Conservation (phyloP, 2,329 filamentous ascomycete species). For the Neonectria punicea region DNA sequence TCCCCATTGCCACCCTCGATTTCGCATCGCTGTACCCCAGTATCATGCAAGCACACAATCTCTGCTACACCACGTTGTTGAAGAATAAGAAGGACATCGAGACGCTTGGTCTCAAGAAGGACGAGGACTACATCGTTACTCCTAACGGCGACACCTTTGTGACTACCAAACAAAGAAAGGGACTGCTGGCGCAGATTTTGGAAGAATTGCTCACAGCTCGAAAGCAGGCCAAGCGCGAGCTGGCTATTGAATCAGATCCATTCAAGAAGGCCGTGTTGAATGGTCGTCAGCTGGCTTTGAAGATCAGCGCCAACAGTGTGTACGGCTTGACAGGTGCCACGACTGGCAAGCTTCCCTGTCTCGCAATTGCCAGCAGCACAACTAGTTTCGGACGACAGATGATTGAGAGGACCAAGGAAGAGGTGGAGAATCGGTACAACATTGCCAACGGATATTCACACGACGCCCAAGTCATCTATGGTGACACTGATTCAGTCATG, state of each 20-base stretch:
- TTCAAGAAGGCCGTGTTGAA: constrained; percentile 99
- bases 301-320: constrained; percentile 96
- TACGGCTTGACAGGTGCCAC: constrained; percentile 98
- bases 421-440: constrained; percentile 89
- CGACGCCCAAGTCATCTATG: constrained; percentile 97
- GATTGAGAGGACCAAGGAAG: constrained; percentile 98
- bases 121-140: constrained; percentile 95
- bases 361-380: constrained; percentile 95
- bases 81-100: constrained; percentile 78
- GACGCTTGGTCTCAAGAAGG: constrained; percentile 80
- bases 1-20: constrained; percentile 96
- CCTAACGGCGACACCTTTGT: constrained; percentile 95
- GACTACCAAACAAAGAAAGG: constrained; percentile 88
- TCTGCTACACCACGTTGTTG: constrained; percentile 91
- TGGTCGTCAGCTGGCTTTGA: constrained; percentile 94
- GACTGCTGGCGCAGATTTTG: constrained; percentile 91
- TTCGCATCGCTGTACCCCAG: constrained; percentile 98
- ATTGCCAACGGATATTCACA: constrained; percentile 95
- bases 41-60: constrained; percentile 98
- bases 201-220: constrained; percentile 91
- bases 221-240: constrained; percentile 93
- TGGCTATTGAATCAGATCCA: constrained; percentile 88
- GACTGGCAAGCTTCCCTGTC: constrained; percentile 92
- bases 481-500: constrained; percentile 99
- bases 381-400: constrained; percentile 97